Percentiles rank a stretch among this genome's conserved stretches.
Evolutionary conservation across 2,329 filamentous ascomycete genomes (phyloP).

Genomic region (Cercospora sp.): DNA sequence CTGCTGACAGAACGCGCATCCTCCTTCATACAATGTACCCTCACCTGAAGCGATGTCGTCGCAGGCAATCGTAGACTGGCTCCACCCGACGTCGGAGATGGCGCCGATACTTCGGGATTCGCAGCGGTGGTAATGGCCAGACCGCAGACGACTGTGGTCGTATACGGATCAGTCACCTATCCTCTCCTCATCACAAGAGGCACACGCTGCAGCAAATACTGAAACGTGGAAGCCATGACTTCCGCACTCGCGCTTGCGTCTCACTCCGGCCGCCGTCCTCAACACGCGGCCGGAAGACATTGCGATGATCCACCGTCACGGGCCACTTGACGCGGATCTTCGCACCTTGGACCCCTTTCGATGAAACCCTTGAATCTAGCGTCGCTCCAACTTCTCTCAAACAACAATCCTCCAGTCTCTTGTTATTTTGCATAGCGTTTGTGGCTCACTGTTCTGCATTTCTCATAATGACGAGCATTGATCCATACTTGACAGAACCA

Average conservation of each 20-base stretch:
- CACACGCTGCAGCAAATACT: background rate
- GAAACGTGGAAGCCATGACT: background rate
- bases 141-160: background rate
- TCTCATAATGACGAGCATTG: slow-evolving; percentile 19
- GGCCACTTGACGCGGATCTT: background rate
- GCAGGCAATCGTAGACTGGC: background rate
- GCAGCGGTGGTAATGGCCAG: background rate
- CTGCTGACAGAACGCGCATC: background rate
- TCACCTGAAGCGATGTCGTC: background rate
- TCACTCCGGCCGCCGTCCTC: background rate
- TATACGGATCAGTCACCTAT: background rate
- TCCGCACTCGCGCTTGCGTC: background rate
- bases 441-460: background rate
- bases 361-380: background rate
- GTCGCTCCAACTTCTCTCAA: background rate
- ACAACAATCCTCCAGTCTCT: background rate
- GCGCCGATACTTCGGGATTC: background rate
- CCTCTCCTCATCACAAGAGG: background rate
- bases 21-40: background rate
- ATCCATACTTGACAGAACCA: slow-evolving; percentile 42
- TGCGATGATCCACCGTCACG: slow-evolving; percentile 2
- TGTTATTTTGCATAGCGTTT: slow-evolving; percentile 1
- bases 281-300: background rate
- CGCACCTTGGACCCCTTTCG: slow-evolving; percentile 2
- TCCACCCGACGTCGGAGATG: background rate